Evolutionary conservation across 1,284 basidiomycete species (phyloP).

Genomic region (Ustilago bromivora): DNA sequence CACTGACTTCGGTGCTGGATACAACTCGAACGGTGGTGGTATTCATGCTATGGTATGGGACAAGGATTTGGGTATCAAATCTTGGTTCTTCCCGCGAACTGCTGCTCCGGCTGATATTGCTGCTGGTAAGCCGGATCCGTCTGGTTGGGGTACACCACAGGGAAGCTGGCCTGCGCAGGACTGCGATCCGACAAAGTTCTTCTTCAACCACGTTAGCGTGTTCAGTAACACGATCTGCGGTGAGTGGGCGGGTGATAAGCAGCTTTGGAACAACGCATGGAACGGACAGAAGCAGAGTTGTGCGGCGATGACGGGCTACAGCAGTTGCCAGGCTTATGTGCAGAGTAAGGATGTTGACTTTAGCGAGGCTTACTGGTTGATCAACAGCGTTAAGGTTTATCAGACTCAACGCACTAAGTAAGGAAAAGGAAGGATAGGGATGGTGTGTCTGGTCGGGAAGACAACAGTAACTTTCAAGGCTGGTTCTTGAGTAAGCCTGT

Average conservation of each 20-base stretch:
- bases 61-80: constrained; percentile 70
- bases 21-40: constrained; percentile 77
- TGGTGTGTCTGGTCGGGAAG: constrained; percentile 24
- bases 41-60: constrained; percentile 65
- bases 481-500: constrained; percentile 2
- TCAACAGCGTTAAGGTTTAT: constrained; percentile 56
- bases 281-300: constrained; percentile 47
- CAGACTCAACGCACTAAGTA: constrained; percentile 39
- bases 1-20: constrained; percentile 74
- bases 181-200: constrained; percentile 73
- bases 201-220: constrained; percentile 53
- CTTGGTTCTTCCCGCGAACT: constrained; percentile 75
- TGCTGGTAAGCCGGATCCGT: constrained; percentile 67
- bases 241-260: constrained; percentile 44
- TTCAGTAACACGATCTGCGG: constrained; percentile 58
- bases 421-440: background rate
- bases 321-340: constrained; percentile 43
- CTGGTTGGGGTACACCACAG: constrained; percentile 72
- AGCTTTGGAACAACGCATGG: constrained; percentile 42
- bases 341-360: constrained; percentile 42
- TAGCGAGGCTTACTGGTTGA: constrained; percentile 53
- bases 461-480: background rate
- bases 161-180: constrained; percentile 72
- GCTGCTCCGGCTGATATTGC: constrained; percentile 71
- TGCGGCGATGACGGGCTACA: constrained; percentile 42